Conservation (phyloP, 176 grass and related monocot species). For the Ensete ventricosum region DNA sequence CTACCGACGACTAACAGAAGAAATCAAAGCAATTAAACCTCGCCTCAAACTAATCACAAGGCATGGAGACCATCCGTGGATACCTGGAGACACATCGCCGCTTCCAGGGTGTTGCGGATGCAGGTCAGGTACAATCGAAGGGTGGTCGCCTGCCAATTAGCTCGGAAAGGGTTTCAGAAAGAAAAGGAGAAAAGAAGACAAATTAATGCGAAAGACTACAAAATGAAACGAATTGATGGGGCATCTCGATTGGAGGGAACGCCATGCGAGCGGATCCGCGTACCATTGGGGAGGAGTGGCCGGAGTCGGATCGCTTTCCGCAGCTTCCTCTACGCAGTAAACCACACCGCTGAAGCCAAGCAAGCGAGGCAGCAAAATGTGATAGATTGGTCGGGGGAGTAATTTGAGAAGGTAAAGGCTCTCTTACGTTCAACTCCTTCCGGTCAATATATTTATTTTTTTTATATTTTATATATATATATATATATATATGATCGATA, state of each 20-base stretch:
- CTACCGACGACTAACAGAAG: not conserved
- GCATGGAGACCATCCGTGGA: not conserved
- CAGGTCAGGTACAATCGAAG: conserved; percentile 82
- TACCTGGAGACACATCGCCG: conserved; percentile 97
- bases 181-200: not conserved
- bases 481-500: no score
- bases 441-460: no score
- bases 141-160: conserved; percentile 46
- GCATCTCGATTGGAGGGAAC: not conserved
- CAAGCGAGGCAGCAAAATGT: not conserved
- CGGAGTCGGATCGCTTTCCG: not conserved
- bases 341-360: not conserved
- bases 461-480: no score
- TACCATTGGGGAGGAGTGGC: not conserved
- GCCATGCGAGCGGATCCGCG: not conserved
- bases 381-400: no score
- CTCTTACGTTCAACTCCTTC: no score
- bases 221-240: not conserved
- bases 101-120: conserved; percentile 90
- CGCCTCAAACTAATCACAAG: not conserved
- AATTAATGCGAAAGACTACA: not conserved
- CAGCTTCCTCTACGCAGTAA: not conserved
- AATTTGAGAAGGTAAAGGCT: no score
- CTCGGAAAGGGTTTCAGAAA: not conserved
- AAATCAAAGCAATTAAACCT: not conserved